Evolutionary conservation across 1,139 yeast species (phyloP).

Genomic region (Pichia kudriavzevii): DNA sequence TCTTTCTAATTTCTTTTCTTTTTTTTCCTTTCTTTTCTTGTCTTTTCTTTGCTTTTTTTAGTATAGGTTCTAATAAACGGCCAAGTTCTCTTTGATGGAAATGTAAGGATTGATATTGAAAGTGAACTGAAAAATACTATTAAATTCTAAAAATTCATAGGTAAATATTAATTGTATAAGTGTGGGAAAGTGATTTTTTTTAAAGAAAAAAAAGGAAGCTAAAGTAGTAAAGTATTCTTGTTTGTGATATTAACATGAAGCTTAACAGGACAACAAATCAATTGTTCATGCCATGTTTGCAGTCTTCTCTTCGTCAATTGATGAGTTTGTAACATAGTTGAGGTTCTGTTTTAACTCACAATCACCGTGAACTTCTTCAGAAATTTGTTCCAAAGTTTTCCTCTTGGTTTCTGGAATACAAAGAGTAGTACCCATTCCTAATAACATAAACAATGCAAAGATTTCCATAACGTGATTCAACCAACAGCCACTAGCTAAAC

Average conservation of each 20-base stretch:
- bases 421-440: constrained; percentile 58
- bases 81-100: too few relatives aligned
- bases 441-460: constrained; percentile 82
- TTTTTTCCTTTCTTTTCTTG: too few relatives aligned
- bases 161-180: too few relatives aligned
- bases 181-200: neutral
- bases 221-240: too few relatives aligned
- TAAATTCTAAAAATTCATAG: too few relatives aligned
- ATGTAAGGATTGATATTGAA: too few relatives aligned
- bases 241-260: too few relatives aligned
- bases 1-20: too few relatives aligned
- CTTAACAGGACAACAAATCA: neutral
- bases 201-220: neutral
- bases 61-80: too few relatives aligned
- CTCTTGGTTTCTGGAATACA: constrained; percentile 87
- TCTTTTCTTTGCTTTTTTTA: too few relatives aligned
- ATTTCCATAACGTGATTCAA: constrained; percentile 89
- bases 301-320: constrained; percentile 25
- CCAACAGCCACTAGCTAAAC: constrained; percentile 53
- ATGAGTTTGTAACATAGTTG: constrained; percentile 11
- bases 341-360: constrained; percentile 7
- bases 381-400: constrained; percentile 74
- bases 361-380: constrained; percentile 75
- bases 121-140: too few relatives aligned
- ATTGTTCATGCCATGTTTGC: constrained; percentile 19